Conservation (phyloP, 495 filamentous ascomycete species). For the Alectoria sarmentosa region DNA sequence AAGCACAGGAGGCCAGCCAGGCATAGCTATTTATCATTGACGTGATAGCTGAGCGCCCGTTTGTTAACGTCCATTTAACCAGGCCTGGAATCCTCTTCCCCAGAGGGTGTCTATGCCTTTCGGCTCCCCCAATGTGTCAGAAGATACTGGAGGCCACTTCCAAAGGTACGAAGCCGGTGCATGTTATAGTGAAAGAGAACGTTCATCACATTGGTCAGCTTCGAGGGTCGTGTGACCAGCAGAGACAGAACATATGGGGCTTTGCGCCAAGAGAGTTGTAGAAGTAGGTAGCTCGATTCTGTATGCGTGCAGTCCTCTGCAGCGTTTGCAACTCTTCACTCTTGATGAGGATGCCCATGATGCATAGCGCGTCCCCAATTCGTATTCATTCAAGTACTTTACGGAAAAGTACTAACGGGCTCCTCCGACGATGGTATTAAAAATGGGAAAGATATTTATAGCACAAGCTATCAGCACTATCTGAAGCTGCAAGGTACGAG, state of each 20-base stretch:
- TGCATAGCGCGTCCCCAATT: not conserved
- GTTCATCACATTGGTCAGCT: not conserved
- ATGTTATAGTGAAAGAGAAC: not conserved
- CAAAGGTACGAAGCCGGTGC: not conserved
- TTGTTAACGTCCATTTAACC: not conserved
- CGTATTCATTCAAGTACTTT: not conserved
- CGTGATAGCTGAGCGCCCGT: not conserved
- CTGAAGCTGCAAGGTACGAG: too few relatives aligned
- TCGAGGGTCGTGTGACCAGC: not conserved
- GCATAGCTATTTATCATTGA: not conserved
- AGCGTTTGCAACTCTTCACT: not conserved
- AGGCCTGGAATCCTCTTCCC: not conserved
- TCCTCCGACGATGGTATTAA: too few relatives aligned
- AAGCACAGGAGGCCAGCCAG: conserved; percentile 23
- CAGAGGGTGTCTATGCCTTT: not conserved
- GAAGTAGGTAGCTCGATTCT: too few relatives aligned
- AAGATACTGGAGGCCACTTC: not conserved
- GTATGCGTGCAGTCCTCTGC: too few relatives aligned
- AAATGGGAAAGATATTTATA: not conserved
- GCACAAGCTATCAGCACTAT: not conserved
- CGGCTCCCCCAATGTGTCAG: not conserved
- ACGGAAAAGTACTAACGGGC: too few relatives aligned
- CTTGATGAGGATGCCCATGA: not conserved
- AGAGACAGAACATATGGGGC: too few relatives aligned
- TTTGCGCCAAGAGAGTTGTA: too few relatives aligned